Base-by-base conservation (phyloP, 2,329 filamentous ascomycete genomes). In the Coniosporium tulheliwenetii region DNA sequence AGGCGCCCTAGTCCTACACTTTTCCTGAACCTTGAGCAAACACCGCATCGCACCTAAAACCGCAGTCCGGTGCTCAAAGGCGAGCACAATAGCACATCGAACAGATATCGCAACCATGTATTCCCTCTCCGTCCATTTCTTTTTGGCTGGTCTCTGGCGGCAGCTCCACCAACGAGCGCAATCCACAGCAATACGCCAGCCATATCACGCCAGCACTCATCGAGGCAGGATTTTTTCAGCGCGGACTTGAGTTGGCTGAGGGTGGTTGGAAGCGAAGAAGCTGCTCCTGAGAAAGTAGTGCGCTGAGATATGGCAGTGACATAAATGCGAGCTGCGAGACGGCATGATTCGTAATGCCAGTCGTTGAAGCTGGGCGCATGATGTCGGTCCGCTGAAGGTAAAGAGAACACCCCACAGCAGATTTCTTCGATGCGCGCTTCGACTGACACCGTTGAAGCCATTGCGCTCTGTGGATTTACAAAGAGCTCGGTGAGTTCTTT, bases 161-260 rank as follows among this genome's bases (percentile, higher is more conserved):
- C 51, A 5, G 53, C 51, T n/a, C 50, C 49, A 19, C 51, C 54
- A 8, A 59, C 48, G 10, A 57, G 41, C 1, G 49, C 42, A 13
- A 53, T 47, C 48, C 52, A 59, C 40, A 56, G 52, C 4, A 60
- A 46, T 2, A 58, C 51, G 10, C 57, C 57, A 2, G 51, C 48
- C 40, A 58, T 46, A 29, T 50, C 46, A n/a, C 48, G 48, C 57
- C 55, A 59, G 44, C 51, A 54, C 16, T 54, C 48, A 13, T 46
- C 45, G 5, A 55, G 42, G 38, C 55, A 48, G 3, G 56, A 55
- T 2, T 45, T 38, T 14, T 43, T 39, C 1, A 58, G 45, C 3
- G 48, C 44, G 13, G 46, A 41, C 35, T 50, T 47, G 39, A 58
- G 50, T n/a, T 37, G 8, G 12, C 10, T 15, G 7, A 37, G 15